These are phyloP conservation scores for Aureobasidium subglaciale DNA, from an alignment of 2,329 filamentous ascomycete genomes.

Conservation along the genomic window DNA sequence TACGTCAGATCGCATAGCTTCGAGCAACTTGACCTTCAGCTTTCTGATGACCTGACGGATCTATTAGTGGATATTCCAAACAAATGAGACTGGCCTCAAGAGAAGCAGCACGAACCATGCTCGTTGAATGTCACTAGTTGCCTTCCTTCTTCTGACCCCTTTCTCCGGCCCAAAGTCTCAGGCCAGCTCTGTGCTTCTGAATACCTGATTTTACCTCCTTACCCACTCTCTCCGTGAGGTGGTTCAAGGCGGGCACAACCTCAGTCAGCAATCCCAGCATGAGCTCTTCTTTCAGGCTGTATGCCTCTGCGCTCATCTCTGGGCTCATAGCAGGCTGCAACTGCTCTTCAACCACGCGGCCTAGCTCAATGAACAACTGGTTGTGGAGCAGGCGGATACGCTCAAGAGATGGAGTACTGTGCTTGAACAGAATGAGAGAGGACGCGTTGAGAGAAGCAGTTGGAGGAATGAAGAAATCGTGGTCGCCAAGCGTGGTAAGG, in stretches of 20 bases:
- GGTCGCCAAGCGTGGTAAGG: not conserved
- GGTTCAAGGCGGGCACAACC: constrained; percentile 2
- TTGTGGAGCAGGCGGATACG: constrained; percentile 6
- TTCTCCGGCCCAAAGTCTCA: constrained; percentile 9
- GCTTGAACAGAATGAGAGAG: constrained; percentile 1
- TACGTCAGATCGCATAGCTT: no score
- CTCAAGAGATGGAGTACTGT: not conserved
- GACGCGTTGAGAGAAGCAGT: not conserved
- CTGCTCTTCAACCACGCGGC: constrained; percentile 3
- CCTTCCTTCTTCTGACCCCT: not conserved
- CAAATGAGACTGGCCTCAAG: no score
- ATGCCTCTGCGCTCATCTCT: not conserved
- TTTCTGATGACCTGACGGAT: no score
- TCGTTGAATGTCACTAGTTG: not conserved
- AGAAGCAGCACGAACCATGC: not conserved
- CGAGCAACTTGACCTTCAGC: no score
- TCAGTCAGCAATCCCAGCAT: constrained; percentile 11
- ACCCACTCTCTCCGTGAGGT: not conserved
- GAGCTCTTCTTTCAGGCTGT: not conserved
- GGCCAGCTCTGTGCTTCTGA: not conserved
- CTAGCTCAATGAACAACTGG: constrained; percentile 2
- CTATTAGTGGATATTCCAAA: no score
- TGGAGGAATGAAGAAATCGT: not conserved
- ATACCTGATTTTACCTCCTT: not conserved
- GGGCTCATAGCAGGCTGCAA: not conserved